Evolutionary conservation across 2,329 filamentous ascomycete genomes (phyloP), one percentile per base, ranked within the genome.

Genomic region (Stagonosporopsis tanaceti): DNA sequence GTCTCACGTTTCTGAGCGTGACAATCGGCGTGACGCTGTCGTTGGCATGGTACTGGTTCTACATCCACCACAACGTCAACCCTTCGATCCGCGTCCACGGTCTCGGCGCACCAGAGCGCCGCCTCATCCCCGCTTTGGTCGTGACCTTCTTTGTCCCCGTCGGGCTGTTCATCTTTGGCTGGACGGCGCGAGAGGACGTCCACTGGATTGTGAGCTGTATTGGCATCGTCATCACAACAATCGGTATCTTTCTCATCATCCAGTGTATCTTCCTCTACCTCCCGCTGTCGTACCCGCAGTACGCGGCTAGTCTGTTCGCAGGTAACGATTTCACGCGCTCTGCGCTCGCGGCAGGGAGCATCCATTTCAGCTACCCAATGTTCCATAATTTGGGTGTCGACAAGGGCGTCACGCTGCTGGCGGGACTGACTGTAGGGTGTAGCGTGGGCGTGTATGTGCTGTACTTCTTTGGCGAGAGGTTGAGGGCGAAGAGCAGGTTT

Each of bases 1-100:
- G 92, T 34, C 82, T 96, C 3, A 94, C 94, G 84, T 96, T 96
- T 76, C 92, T 95, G 57, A 90, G 90, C 11, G 77, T 95, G 35
- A 91, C 91, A 2, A 79, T 95, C 20, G 91, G 91, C 40, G 90
- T 94, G 39, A 22, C 93, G 1, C 55, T 79, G 50, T 88, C 88
- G 1, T 88, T 91, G 7, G 66, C 78, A 6, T 90, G 76, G 79
- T 91, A 25, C 88, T 92, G 0, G 70, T 88, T 0, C 85, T 96
- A 76, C 93, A 96, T 84, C 87, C 85, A 63, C 87, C 93, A 78
- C 93, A 93, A 79, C 74, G 93, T 65, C 81, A 78, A 57, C 74
- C 91, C 57, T 81, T 81, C 12, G 60, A 79, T 40, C 83, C 87
- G 74, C 79, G 87, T 76, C 80, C 85, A 73, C 87, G 91, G 68